Evolutionary conservation across 2,329 filamentous ascomycete genomes (phyloP), one percentile per base, ranked within the genome.

Genomic region (Sporothrix variecibatus): DNA sequence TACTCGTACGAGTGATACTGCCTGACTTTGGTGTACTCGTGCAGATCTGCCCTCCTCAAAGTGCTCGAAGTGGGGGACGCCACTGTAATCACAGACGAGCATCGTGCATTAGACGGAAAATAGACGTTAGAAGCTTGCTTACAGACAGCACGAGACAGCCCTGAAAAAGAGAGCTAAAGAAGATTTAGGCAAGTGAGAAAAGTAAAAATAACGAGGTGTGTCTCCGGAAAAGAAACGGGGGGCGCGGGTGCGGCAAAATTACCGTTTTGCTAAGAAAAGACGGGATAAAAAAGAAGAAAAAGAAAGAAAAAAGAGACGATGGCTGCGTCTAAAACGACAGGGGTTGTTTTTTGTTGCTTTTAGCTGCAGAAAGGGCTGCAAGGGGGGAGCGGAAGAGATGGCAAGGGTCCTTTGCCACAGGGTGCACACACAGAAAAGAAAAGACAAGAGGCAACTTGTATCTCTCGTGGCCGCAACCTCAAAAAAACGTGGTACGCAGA

Each of bases 321-420:
- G 64, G 62, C 72, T 73, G 72, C 64, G 72, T 49, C 62, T 73
- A 73, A 73, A 69, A 73, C 26, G 64, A 60, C 72, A 58, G 51
- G 72, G 71, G 71, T 23, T 20, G 26, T 49, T 43, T 38, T 49
- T 12, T 49, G 34, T 34, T 34, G 34, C 34, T 43, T 68, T 68
- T 68, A 68, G 65, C 65, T 34, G 65, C 43, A 51, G 64, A 31
- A 68, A 49, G 60, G 65, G 58, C 58, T 72, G 58, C 71, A 72
- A 73, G 58, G 60, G 71, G 58, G 71, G 71, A 20, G n/a, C 17
- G 58, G 23, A 26, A 5, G 28, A 31, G n/a, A 26, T 17, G 26
- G 26, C 40, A 43, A 68, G 65, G 65, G 65, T 68, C 43, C 62
- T 65, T 65, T 65, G 62, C 62, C 38, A 43, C 62, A 65, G n/a